Evolutionary conservation across 2,329 filamentous ascomycete genomes (phyloP).

Genomic region (Calonectria multiphialidica): DNA sequence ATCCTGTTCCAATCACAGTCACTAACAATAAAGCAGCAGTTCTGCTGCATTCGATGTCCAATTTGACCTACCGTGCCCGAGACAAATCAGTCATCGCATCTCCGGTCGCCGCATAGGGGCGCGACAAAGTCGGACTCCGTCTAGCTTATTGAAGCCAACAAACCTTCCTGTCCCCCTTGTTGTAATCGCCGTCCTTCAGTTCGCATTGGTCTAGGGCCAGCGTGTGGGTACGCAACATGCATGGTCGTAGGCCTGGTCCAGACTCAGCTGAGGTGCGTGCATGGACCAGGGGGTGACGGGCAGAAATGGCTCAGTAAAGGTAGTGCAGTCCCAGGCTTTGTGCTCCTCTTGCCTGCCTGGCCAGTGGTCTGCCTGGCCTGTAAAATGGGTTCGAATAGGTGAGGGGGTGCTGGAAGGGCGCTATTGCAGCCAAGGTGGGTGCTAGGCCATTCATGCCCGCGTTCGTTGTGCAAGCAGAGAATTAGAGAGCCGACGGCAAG

Average conservation of each 20-base stretch:
- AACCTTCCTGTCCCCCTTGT: conserved; percentile 25
- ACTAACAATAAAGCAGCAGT: background rate
- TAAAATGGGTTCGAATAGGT: background rate
- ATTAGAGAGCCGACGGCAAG: background rate
- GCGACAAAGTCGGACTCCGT: conserved; percentile 2
- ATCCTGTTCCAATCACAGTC: background rate
- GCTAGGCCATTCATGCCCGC: background rate
- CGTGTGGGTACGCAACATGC: conserved; percentile 26
- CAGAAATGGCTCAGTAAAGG: conserved; percentile 33
- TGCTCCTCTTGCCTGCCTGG: conserved; percentile 17
- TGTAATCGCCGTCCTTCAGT: conserved; percentile 26
- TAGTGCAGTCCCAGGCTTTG: conserved; percentile 1
- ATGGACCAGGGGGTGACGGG: conserved; percentile 32
- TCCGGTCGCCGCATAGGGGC: background rate
- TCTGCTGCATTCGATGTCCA: conserved; percentile 5
- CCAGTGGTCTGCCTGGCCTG: conserved; percentile 19
- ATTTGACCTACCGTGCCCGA: background rate
- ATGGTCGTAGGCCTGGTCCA: conserved; percentile 34
- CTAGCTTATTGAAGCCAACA: conserved; percentile 25
- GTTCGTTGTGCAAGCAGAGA: background rate
- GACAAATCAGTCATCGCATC: background rate
- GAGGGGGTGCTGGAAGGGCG: background rate
- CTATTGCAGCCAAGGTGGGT: background rate
- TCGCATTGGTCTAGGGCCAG: conserved; percentile 29
- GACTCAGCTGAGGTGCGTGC: conserved; percentile 43